Evolutionary conservation across 345 rosid species (phyloP), one percentile per base, ranked within the genome.

Genomic region (Cochlearia excelsa): DNA sequence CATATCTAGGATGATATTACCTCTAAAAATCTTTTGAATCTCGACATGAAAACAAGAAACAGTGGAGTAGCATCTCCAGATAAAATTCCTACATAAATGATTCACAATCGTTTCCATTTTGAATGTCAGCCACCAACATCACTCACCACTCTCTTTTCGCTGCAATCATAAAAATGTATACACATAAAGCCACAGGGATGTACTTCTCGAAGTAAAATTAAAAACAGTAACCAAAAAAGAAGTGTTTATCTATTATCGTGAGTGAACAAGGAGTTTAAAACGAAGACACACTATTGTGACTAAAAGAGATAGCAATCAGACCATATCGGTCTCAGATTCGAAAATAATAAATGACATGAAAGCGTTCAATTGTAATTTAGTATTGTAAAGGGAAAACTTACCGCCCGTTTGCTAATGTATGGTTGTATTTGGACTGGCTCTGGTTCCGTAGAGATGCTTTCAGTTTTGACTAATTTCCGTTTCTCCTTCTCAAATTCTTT

Each of bases 401-500:
- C 35, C 35, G 35, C 79, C 63, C 84, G 72, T 75, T 90, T 90
- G 82, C 95, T 85, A 68, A 85, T 56, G 63, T 84, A 85, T 5
- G 97, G 90, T 73, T 81, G 81, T 63, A 80, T 60, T 44, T 73
- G 60, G 59, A 59, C 34, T 63, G 88, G 78, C 75, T 69, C 75
- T 58, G 79, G 79, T 42, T 64, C 65, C 9, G 29, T 28, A 30
- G 74, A 68, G 35, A 73, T 67, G 72, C 61, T 77, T 74, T 78
- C 87, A 27, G 65, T 74, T 66, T 75, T 69, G 30, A 77, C 71
- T 44, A 73, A 66, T 56, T 82, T 82, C 54, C 67, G 77, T 57
- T 85, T 85, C 74, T 90, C 86, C 71, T 52, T 74, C 70, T 87
- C 90, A 75, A 84, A 90, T 73, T 94, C 90, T 77, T 84, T 90